These are phyloP conservation scores for Coniochaeta sp. DNA, from an alignment of 2,329 filamentous ascomycete genomes.

Conservation along the genomic window DNA sequence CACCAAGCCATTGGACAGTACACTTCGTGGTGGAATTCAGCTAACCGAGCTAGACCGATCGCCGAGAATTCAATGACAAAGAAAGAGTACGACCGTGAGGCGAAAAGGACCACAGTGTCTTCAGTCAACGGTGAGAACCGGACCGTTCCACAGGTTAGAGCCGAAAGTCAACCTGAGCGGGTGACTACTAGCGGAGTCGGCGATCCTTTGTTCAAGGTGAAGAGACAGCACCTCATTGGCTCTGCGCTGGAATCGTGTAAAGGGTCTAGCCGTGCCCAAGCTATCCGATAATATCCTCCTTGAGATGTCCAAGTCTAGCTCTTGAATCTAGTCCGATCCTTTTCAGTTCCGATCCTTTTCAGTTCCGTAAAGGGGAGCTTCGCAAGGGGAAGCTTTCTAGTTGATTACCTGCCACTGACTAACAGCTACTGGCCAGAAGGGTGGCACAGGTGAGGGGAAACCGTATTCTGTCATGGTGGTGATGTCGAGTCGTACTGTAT, in stretches of 20 bases:
- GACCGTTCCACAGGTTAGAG: neutral
- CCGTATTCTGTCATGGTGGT: neutral
- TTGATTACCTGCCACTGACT: neutral
- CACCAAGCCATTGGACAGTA: neutral
- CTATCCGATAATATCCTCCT: neutral
- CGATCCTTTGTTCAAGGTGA: neutral
- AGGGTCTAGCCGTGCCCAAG: neutral
- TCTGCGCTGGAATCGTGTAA: neutral
- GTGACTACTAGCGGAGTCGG: neutral
- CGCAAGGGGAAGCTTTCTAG: too few relatives aligned
- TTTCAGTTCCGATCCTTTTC: neutral
- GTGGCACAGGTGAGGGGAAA: neutral
- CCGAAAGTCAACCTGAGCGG: neutral
- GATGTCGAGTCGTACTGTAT: neutral
- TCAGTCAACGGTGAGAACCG: neutral
- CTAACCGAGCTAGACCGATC: neutral
- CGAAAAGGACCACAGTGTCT: too few relatives aligned
- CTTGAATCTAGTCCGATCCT: neutral
- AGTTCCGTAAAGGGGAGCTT: neutral
- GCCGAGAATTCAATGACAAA: neutral
- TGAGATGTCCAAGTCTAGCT: neutral
- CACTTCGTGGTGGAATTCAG: neutral
- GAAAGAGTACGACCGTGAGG: too few relatives aligned
- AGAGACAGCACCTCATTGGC: neutral
- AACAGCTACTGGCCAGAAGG: neutral